Conservation (phyloP, 2,329 filamentous ascomycete genomes). For the Magnaporthiopsis rhizophila region DNA sequence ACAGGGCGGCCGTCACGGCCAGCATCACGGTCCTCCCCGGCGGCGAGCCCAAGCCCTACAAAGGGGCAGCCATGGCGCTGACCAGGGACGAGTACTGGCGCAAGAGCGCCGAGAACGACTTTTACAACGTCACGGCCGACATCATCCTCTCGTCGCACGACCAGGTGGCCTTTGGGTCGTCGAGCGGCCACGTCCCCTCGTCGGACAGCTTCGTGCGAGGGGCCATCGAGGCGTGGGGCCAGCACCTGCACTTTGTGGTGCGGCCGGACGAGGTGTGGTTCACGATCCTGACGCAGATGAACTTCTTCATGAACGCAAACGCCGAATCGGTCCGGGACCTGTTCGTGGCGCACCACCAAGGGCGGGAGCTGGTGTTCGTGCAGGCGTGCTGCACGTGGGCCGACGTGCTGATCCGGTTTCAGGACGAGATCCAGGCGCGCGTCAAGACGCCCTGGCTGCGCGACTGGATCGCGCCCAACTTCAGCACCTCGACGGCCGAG, state of each 20-base stretch:
- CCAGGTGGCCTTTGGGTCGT: neutral
- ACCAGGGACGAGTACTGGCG: conserved; percentile 14
- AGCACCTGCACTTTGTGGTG: conserved; percentile 40
- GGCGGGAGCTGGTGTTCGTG: conserved; percentile 31
- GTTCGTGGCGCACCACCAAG: conserved; percentile 37
- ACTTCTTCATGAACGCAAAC: conserved; percentile 39
- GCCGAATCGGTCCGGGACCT: conserved; percentile 34
- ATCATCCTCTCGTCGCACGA: conserved; percentile 8
- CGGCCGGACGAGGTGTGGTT: conserved; percentile 50
- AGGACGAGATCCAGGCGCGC: conserved; percentile 30
- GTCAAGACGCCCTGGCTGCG: conserved; percentile 32
- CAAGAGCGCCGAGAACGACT: conserved; percentile 14
- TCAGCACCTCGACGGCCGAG: conserved; percentile 30
- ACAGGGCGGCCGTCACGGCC: neutral
- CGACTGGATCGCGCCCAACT: conserved; percentile 34
- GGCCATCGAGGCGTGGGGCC: conserved; percentile 38
- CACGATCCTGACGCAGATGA: conserved; percentile 42
- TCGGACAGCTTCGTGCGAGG: conserved; percentile 34
- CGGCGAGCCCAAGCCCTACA: conserved; percentile 13
- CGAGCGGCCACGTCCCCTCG: conserved; percentile 16
- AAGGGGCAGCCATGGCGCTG: conserved; percentile 7
- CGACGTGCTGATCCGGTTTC: conserved; percentile 21
- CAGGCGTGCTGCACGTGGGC: conserved; percentile 16
- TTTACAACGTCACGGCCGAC: conserved; percentile 11
- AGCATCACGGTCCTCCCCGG: conserved; percentile 17